A percentile compares a stretch with the other conserved stretches of the same genome.
Conservation (phyloP, 2,329 filamentous ascomycete genomes). For the Microdochium nivale region DNA sequence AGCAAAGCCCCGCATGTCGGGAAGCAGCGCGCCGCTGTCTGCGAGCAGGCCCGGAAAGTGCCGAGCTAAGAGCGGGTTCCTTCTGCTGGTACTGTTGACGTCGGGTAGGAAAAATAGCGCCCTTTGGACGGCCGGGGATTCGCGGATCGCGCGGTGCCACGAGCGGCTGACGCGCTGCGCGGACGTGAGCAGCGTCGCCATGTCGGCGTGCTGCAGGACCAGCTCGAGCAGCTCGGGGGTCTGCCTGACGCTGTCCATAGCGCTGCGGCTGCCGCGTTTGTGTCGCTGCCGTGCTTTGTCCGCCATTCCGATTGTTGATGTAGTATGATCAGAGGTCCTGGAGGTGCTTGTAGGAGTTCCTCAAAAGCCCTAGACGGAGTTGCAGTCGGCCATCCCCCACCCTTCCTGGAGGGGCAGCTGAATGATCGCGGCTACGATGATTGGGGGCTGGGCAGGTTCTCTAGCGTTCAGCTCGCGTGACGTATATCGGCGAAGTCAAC, state of each 20-base stretch:
- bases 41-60: constrained; percentile 2
- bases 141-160: constrained; percentile 1
- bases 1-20: background rate
- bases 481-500: no score
- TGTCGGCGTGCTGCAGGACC: constrained; percentile 3
- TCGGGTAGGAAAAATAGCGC: constrained; percentile 1
- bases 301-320: no score
- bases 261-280: background rate
- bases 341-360: no score
- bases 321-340: no score
- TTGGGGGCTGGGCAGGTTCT: no score
- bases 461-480: no score
- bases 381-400: no score
- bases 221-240: constrained; percentile 4
- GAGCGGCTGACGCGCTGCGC: constrained; percentile 1
- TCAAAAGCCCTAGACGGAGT: no score
- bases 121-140: constrained; percentile 1
- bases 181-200: constrained; percentile 1
- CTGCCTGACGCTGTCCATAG: background rate
- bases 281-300: no score
- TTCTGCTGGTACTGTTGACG: background rate
- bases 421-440: no score
- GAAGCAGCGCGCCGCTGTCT: background rate
- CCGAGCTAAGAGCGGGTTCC: constrained; percentile 1
- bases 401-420: no score